These are phyloP conservation scores for Arabis hirsuta DNA, from an alignment of 345 rosid genomes.

Conservation along the genomic window DNA sequence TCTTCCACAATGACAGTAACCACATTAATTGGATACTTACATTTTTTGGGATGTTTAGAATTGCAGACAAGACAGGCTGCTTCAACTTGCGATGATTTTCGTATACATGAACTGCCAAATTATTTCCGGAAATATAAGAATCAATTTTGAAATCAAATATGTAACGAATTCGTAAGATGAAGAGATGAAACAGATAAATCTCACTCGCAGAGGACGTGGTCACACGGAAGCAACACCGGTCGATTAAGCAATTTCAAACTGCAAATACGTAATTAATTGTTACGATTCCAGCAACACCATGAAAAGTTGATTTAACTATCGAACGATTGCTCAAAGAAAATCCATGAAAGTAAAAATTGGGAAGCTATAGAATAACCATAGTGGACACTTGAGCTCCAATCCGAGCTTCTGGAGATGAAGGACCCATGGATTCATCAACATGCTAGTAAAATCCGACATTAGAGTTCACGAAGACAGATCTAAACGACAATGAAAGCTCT, in stretches of 20 bases:
- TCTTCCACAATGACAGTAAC: not conserved
- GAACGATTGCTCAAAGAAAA: not conserved
- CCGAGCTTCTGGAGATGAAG: constrained; percentile 81
- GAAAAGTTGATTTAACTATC: not conserved
- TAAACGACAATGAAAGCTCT: constrained; percentile 21
- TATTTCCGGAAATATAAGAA: not conserved
- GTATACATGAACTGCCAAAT: constrained; percentile 61
- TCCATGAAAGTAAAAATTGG: not conserved
- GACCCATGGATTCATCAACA: constrained; percentile 67
- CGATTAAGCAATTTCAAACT: constrained; percentile 66
- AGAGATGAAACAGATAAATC: not conserved
- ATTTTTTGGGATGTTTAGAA: constrained; percentile 43
- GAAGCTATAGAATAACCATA: constrained; percentile 57
- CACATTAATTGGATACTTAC: constrained; percentile 33
- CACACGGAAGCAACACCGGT: constrained; percentile 78
- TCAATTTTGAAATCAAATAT: not conserved
- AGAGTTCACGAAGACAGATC: constrained; percentile 28
- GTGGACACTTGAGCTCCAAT: constrained; percentile 88
- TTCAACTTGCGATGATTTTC: constrained; percentile 42
- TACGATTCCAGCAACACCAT: constrained; percentile 2
- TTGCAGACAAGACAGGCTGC: constrained; percentile 63
- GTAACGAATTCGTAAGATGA: not conserved
- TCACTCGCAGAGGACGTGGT: constrained; percentile 82
- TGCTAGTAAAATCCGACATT: constrained; percentile 52
- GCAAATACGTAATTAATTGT: constrained; percentile 21